These are phyloP conservation scores for Komagataella mondaviorum DNA, from an alignment of 805 yeast genomes.

Conservation along the genomic window DNA sequence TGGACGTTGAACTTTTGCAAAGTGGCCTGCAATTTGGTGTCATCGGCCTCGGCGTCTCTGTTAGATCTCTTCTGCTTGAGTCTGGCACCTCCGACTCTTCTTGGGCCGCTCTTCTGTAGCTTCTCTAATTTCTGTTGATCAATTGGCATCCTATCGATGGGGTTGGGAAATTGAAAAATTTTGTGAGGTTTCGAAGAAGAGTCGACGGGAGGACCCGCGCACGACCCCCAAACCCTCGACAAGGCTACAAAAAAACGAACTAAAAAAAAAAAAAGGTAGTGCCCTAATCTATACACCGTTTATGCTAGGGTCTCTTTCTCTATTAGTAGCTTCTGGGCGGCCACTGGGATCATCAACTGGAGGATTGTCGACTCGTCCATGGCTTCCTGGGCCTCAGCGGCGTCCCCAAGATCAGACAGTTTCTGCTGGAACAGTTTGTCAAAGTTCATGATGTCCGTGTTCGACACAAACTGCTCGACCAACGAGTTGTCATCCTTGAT, in stretches of 20 bases:
- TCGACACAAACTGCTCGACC: conserved; percentile 14
- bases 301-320: conserved; percentile 1
- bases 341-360: conserved; percentile 19
- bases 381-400: conserved; percentile 4
- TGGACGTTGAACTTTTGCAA: conserved; percentile 83
- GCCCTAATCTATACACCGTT: background rate
- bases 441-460: conserved; percentile 12
- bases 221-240: background rate
- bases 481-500: conserved; percentile 13
- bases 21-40: conserved; percentile 80
- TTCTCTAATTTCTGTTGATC: conserved; percentile 93
- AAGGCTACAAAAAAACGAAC: background rate
- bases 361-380: conserved; percentile 12
- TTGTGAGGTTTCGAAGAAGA: background rate
- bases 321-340: conserved; percentile 17
- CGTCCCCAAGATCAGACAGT: background rate
- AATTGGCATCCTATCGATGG: conserved; percentile 44
- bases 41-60: conserved; percentile 65
- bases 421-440: conserved; percentile 6
- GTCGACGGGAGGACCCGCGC: background rate
- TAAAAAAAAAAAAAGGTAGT: background rate
- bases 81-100: conserved; percentile 80
- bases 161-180: background rate
- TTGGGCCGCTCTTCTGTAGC: conserved; percentile 74
- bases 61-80: conserved; percentile 76